These are phyloP conservation scores for Leccinum arenicola DNA, from an alignment of 768 basidiomycete species.

Conservation along the genomic window DNA sequence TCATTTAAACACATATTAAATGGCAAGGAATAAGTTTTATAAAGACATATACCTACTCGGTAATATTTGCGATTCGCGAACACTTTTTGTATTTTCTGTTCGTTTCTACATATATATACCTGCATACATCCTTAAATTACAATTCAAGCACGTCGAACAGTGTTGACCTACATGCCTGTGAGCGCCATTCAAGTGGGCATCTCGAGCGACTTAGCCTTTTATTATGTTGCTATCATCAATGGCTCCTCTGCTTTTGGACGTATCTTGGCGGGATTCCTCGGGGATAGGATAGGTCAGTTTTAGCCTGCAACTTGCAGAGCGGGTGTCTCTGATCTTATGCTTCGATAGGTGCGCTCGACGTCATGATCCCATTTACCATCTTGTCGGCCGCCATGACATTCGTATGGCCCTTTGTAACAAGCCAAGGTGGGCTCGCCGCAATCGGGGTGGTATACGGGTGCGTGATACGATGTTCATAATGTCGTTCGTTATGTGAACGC, in stretches of 20 bases:
- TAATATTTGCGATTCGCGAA: too few relatives aligned
- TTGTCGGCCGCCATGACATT: slow-evolving; percentile 59
- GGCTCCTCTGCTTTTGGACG: slow-evolving; percentile 63
- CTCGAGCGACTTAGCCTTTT: slow-evolving; percentile 51
- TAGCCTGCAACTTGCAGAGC: background rate
- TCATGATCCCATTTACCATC: slow-evolving; percentile 62
- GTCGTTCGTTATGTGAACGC: background rate
- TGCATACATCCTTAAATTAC: too few relatives aligned
- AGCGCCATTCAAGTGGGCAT: slow-evolving; percentile 53
- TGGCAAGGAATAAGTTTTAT: too few relatives aligned
- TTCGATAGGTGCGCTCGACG: slow-evolving; percentile 56
- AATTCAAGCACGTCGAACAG: slow-evolving; percentile 35
- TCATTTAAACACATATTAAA: too few relatives aligned
- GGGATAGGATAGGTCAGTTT: slow-evolving; percentile 50
- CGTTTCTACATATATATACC: too few relatives aligned
- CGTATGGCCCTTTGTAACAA: slow-evolving; percentile 64
- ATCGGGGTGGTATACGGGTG: slow-evolving; percentile 67
- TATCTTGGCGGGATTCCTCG: slow-evolving; percentile 47
- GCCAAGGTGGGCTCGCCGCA: slow-evolving; percentile 43
- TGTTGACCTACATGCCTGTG: slow-evolving; percentile 65
- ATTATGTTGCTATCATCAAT: slow-evolving; percentile 68
- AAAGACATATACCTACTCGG: too few relatives aligned
- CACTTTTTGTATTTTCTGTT: too few relatives aligned
- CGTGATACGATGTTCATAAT: slow-evolving; percentile 7
- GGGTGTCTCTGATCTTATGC: background rate